Evolutionary conservation across 345 rosid species (phyloP).

Genomic region (Raphanus sativus): DNA sequence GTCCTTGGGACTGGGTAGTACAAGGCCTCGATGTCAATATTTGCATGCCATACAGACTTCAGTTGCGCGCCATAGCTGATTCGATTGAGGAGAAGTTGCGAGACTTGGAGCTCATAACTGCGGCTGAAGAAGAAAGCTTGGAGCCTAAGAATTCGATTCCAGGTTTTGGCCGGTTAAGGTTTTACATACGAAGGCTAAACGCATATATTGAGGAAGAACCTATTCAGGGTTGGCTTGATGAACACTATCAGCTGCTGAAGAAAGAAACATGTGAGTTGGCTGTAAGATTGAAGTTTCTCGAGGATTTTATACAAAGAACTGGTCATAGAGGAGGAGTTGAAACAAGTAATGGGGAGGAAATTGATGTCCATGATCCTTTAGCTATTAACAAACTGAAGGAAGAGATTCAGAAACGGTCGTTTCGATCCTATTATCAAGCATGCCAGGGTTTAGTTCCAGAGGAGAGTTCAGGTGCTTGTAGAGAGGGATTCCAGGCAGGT

Average conservation of each 20-base stretch:
- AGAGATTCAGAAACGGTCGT: slow-evolving; percentile 64
- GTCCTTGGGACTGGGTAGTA: slow-evolving; percentile 63
- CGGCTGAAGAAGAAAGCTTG: slow-evolving; percentile 67
- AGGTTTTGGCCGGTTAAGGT: slow-evolving; percentile 74
- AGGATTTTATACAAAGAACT: slow-evolving; percentile 54
- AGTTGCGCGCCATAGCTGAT: slow-evolving; percentile 95
- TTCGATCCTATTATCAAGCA: slow-evolving; percentile 78
- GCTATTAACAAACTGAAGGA: slow-evolving; percentile 61
- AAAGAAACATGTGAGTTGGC: slow-evolving; percentile 83
- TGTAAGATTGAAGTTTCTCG: slow-evolving; percentile 80
- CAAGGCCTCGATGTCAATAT: slow-evolving; percentile 91
- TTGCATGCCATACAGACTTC: slow-evolving; percentile 80
- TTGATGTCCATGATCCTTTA: slow-evolving; percentile 61
- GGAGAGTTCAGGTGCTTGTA: slow-evolving; percentile 84
- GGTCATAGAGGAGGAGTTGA: slow-evolving; percentile 52
- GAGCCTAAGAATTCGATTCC: slow-evolving; percentile 70
- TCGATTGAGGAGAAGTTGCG: slow-evolving; percentile 90
- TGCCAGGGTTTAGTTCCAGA: slow-evolving; percentile 69
- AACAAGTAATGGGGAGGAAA: slow-evolving; percentile 57
- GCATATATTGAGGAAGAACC: slow-evolving; percentile 99
- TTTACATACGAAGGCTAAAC: slow-evolving; percentile 67
- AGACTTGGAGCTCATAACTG: slow-evolving; percentile 67
- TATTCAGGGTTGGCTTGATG: slow-evolving; percentile 98
- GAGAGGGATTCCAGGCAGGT: slow-evolving; percentile 85
- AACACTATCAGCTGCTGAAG: slow-evolving; percentile 79